A percentile compares a stretch with the other conserved stretches of the same genome.
phyloP scores from a whole-genome alignment of 208 protist species.

The Histomonas meleagridis region DNA sequence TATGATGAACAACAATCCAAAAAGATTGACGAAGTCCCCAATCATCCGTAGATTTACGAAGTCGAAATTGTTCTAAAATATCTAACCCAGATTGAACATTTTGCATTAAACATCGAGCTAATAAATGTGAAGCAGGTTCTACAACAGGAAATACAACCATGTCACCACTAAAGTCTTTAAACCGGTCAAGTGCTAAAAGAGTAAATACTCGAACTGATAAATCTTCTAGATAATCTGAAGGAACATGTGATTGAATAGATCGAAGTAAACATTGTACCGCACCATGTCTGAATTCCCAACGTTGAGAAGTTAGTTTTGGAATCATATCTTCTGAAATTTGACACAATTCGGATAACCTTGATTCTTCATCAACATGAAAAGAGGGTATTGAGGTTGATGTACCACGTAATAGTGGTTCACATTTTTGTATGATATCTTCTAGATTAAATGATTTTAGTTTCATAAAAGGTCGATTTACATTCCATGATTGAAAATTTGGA shows the following conservation, averaged over 20 bases:
- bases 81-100: not conserved
- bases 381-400: too few species aligned
- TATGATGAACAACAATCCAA: not conserved
- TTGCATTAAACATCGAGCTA: not conserved
- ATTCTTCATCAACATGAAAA: too few species aligned
- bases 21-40: not conserved
- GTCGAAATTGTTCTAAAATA: not conserved
- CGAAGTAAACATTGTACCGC: not conserved
- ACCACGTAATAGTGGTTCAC: too few species aligned
- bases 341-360: constrained; percentile 22
- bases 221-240: not conserved
- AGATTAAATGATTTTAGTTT: not conserved
- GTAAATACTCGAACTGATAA: not conserved
- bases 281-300: not conserved
- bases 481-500: not conserved
- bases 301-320: not conserved
- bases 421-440: too few species aligned
- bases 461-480: too few species aligned
- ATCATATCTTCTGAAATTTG: not conserved
- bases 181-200: not conserved
- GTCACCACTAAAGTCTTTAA: not conserved
- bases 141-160: not conserved
- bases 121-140: not conserved
- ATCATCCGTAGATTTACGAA: not conserved
- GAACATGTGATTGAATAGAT: not conserved